Conservation (phyloP, 768 basidiomycete species). For the Lactarius indigo region DNA sequence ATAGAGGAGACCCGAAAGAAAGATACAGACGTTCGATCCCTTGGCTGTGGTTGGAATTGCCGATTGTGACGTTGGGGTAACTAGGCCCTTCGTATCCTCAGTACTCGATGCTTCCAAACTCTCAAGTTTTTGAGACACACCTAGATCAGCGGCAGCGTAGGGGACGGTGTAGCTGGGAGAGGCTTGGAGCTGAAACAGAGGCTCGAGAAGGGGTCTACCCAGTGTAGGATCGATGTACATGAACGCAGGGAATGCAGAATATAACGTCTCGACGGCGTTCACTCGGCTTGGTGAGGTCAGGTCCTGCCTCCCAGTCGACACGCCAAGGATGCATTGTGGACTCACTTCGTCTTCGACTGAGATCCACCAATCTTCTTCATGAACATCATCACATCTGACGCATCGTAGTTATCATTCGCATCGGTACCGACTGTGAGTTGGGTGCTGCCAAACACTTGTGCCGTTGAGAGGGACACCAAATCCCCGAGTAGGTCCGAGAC, state of each 20-base stretch:
- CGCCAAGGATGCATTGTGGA: background rate
- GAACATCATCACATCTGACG: background rate
- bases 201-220: background rate
- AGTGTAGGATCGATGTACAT: background rate
- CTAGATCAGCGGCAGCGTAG: background rate
- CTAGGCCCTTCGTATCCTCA: background rate
- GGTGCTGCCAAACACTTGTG: background rate
- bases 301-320: background rate
- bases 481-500: background rate
- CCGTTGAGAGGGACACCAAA: background rate
- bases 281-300: background rate
- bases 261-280: background rate
- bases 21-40: background rate
- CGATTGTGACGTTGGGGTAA: background rate
- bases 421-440: background rate
- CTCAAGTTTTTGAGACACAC: background rate
- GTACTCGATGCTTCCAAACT: background rate
- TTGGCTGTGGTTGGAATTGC: background rate
- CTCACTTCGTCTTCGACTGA: background rate
- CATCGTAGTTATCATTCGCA: background rate
- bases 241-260: background rate
- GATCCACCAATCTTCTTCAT: background rate
- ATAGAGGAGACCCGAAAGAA: background rate
- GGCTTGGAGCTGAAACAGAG: background rate
- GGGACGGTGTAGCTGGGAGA: background rate